phyloP scores from a whole-genome alignment of 2,329 filamentous ascomycete genomes.

The Penicillium nordicum region DNA sequence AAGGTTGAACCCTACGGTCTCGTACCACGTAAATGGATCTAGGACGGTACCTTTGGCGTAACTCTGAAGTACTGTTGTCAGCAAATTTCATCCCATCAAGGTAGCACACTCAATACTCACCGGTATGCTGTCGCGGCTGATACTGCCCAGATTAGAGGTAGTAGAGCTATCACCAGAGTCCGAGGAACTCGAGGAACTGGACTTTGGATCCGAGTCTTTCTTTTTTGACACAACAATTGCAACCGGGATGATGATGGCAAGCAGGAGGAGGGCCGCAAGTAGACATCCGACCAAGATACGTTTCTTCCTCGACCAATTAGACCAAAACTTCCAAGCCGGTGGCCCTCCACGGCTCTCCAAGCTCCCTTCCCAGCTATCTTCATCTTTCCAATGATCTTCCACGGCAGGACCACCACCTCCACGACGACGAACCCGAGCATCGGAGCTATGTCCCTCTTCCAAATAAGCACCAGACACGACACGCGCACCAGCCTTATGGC shows the following conservation, averaged over 20 bases:
- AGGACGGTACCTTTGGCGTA: conserved; percentile 71
- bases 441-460: conserved; percentile 60
- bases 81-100: neutral
- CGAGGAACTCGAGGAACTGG: conserved; percentile 26
- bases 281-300: conserved; percentile 53
- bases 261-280: conserved; percentile 51
- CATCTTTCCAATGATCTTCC: conserved; percentile 53
- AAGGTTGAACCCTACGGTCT: conserved; percentile 86
- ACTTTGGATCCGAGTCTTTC: conserved; percentile 36
- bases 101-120: conserved; percentile 25
- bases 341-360: conserved; percentile 31
- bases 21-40: conserved; percentile 88
- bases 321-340: conserved; percentile 36
- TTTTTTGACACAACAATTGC: conserved; percentile 66
- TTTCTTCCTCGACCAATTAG: conserved; percentile 35
- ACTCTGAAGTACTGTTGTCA: conserved; percentile 28
- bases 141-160: conserved; percentile 51
- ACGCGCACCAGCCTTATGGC: conserved; percentile 53
- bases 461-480: conserved; percentile 68
- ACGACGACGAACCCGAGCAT: conserved; percentile 48
- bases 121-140: conserved; percentile 59
- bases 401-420: conserved; percentile 31
- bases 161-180: conserved; percentile 18
- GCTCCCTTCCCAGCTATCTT: conserved; percentile 28
- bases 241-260: conserved; percentile 66